phyloP scores from a whole-genome alignment of 164 flowering plant species.

The Amborella trichopoda region DNA sequence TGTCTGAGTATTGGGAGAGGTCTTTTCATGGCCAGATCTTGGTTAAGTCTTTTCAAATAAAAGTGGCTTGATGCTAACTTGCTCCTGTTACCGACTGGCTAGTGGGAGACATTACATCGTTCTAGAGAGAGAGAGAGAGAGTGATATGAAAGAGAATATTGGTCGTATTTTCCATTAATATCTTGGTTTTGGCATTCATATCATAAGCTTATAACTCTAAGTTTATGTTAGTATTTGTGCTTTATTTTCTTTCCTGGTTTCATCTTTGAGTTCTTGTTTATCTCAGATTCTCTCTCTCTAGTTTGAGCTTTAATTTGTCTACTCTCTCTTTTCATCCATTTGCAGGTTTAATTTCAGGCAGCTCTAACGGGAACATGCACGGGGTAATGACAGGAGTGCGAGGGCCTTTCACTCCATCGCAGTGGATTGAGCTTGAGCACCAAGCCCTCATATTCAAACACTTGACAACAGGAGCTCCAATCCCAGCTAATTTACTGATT shows the following conservation, averaged over 20 bases:
- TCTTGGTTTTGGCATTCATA: constrained; percentile 1
- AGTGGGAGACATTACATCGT: background rate
- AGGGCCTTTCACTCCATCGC: constrained; percentile 79
- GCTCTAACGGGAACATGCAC: constrained; percentile 29
- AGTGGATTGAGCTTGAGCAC: constrained; percentile 88
- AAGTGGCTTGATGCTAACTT: constrained; percentile 4
- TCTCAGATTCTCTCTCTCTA: constrained; percentile 3
- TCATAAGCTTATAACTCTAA: background rate
- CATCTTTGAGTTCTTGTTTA: background rate
- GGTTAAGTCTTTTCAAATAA: constrained; percentile 33
- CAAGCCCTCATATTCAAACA: constrained; percentile 88
- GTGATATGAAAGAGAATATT: background rate
- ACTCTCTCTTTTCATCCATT: background rate
- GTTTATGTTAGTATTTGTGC: constrained; percentile 4
- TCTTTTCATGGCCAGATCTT: constrained; percentile 26
- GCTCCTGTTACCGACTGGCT: constrained; percentile 3
- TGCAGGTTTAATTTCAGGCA: constrained; percentile 40
- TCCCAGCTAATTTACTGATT: constrained; percentile 65
- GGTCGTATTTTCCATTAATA: background rate
- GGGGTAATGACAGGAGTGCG: constrained; percentile 41
- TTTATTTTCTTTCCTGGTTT: constrained; percentile 11
- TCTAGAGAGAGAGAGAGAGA: constrained; percentile 4
- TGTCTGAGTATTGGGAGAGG: constrained; percentile 12
- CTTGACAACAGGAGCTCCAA: constrained; percentile 57
- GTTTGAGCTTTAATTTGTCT: background rate